phyloP scores from a whole-genome alignment of 805 yeast genomes.

The Wickerhamiella alocasiicola region DNA sequence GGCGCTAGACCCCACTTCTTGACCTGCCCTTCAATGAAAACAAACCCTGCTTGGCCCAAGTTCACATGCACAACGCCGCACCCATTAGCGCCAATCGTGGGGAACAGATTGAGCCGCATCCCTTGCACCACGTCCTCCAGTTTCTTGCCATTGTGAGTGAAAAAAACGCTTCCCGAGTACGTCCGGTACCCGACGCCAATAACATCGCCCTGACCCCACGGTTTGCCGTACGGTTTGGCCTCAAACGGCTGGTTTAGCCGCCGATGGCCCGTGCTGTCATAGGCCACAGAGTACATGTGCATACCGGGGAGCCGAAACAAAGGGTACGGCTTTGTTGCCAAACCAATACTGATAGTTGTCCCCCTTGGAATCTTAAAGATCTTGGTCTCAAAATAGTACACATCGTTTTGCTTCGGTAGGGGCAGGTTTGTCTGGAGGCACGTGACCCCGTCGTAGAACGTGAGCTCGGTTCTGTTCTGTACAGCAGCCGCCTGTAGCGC shows the following conservation, averaged over 20 bases:
- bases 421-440: constrained; percentile 75
- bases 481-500: constrained; percentile 44
- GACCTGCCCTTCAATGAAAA: constrained; percentile 82
- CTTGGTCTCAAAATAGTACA: constrained; percentile 81
- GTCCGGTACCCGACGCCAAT: constrained; percentile 84
- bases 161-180: constrained; percentile 73
- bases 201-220: constrained; percentile 69
- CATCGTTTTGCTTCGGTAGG: constrained; percentile 67
- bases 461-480: constrained; percentile 46
- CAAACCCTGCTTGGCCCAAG: constrained; percentile 81
- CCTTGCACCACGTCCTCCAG: constrained; percentile 67
- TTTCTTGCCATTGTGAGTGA: constrained; percentile 89
- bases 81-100: constrained; percentile 79
- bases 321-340: constrained; percentile 83
- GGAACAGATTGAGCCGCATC: constrained; percentile 62
- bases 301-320: constrained; percentile 88
- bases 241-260: constrained; percentile 67
- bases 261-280: constrained; percentile 74
- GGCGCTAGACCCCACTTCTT: constrained; percentile 96
- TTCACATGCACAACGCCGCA: constrained; percentile 77
- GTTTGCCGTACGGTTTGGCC: constrained; percentile 33
- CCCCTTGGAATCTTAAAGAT: constrained; percentile 52
- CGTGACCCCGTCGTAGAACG: constrained; percentile 41
- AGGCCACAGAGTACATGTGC: constrained; percentile 72
- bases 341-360: constrained; percentile 53